Conservation (phyloP, 306 rosid genomes). For the Abrus pulchellus region DNA sequence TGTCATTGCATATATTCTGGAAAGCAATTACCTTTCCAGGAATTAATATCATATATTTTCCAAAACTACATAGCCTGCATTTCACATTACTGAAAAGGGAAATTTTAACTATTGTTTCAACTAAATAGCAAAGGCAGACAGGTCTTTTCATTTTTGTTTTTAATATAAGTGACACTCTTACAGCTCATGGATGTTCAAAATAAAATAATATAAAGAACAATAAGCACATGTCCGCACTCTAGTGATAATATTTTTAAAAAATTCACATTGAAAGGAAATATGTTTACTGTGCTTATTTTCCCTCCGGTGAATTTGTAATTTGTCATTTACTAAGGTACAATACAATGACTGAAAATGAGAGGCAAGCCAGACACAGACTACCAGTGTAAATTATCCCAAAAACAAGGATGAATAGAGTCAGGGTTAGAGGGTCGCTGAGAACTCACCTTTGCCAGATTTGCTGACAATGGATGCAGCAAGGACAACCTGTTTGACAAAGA, state of each 20-base stretch:
- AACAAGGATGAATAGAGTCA: conserved; percentile 8
- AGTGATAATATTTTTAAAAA: not conserved
- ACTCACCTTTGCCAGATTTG: conserved; percentile 98
- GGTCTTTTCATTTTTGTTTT: not conserved
- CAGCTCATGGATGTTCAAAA: not conserved
- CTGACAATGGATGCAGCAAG: conserved; percentile 86
- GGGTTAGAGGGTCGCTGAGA: not conserved
- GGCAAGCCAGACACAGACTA: conserved; percentile 9
- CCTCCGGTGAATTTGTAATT: conserved; percentile 12
- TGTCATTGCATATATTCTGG: not conserved
- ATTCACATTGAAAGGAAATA: not conserved
- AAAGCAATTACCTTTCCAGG: not conserved
- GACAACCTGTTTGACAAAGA: conserved; percentile 72
- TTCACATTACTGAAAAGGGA: conserved; percentile 3
- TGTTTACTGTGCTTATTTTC: not conserved
- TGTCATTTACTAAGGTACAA: conserved; percentile 5
- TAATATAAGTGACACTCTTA: not conserved
- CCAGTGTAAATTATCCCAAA: not conserved
- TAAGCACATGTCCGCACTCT: not conserved
- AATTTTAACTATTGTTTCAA: not conserved
- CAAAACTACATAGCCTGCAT: not conserved
- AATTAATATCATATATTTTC: not conserved
- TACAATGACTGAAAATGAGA: conserved; percentile 28
- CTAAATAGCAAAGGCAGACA: not conserved
- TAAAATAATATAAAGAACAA: not conserved